Base-by-base conservation (phyloP, 257 asterid genomes). In the Gentiana dahurica region DNA sequence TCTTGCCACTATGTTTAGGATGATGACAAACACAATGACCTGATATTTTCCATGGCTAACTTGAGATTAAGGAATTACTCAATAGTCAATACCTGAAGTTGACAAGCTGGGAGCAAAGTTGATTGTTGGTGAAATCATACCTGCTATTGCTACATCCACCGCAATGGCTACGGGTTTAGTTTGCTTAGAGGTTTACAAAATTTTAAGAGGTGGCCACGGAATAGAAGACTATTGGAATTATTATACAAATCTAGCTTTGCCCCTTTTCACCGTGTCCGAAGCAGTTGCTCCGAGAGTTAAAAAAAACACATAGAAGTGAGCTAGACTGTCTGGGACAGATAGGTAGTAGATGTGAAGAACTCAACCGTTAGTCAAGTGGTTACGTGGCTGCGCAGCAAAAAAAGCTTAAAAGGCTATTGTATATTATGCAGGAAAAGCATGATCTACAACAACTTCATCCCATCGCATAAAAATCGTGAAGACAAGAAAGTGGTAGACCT, bases 281-380 rank as follows among this genome's bases (percentile, higher is more conserved):
- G 94, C 97, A 0, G 80, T 85, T 35, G 82, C 87, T 2, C 89
- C 97, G 4, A 85, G 83, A 71, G 76, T 74, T 3, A 33, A 81
- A 58, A 83, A 83, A 78, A 83, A 78, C 95, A 85, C 71, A 77
- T 53, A 62, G 79, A 77, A 68, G 53, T 78, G 95, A 89, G 80
- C 78, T 89, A 95, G 97, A 85, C 97, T 1, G 85, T 85, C 1
- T 89, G 97, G 97, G 97, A 89, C 68, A 55, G 97, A 53, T 89
- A 95, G 97, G 73, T 77, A 44, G 57, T 89, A n/a, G 68, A 53
- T n/a, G n/a, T n/a, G 66, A 64, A 75, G 67, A 79, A 81, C 50
- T 95, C 95, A 0, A 85, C 94, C 12, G 54, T 88, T 58, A 73
- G 83, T 64, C 90, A 85, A 37, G 69, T 88, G 43, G 80, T 88